Evolutionary conservation across 2,329 filamentous ascomycete species (phyloP).

Genomic region (Phialophora verrucosa): DNA sequence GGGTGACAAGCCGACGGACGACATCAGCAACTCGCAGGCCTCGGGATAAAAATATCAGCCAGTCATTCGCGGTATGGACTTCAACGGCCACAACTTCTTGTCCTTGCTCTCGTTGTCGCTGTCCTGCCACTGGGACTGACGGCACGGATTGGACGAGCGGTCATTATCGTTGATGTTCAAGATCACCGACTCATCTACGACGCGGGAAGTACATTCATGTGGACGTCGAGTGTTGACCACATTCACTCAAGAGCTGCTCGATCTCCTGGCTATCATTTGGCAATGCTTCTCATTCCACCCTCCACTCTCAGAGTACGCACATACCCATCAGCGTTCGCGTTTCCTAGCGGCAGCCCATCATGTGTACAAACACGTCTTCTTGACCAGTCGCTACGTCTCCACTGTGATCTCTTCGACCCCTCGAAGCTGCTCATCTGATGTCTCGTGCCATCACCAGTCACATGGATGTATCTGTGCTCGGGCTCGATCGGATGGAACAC

Average conservation of each 20-base stretch:
- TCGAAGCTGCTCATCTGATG: too few relatives aligned
- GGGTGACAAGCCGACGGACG: too few relatives aligned
- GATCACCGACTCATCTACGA: neutral
- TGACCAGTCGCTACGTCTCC: too few relatives aligned
- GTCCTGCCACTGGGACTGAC: neutral
- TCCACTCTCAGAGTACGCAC: neutral
- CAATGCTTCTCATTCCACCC: neutral
- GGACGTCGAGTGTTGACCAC: too few relatives aligned
- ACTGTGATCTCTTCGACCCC: too few relatives aligned
- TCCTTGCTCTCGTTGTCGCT: neutral
- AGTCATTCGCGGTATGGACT: neutral
- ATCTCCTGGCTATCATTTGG: neutral
- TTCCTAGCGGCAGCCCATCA: too few relatives aligned
- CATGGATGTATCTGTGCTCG: neutral
- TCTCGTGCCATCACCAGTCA: too few relatives aligned
- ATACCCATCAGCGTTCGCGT: too few relatives aligned
- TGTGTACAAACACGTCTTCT: too few relatives aligned
- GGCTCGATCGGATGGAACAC: neutral
- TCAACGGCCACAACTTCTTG: neutral
- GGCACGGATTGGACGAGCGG: neutral
- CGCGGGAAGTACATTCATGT: too few relatives aligned
- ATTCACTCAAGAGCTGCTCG: neutral
- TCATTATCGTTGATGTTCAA: neutral
- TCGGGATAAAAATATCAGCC: neutral
- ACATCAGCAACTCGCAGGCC: too few relatives aligned